These are phyloP conservation scores for Cajanus cajan DNA, from an alignment of 306 rosid genomes.

Conservation along the genomic window DNA sequence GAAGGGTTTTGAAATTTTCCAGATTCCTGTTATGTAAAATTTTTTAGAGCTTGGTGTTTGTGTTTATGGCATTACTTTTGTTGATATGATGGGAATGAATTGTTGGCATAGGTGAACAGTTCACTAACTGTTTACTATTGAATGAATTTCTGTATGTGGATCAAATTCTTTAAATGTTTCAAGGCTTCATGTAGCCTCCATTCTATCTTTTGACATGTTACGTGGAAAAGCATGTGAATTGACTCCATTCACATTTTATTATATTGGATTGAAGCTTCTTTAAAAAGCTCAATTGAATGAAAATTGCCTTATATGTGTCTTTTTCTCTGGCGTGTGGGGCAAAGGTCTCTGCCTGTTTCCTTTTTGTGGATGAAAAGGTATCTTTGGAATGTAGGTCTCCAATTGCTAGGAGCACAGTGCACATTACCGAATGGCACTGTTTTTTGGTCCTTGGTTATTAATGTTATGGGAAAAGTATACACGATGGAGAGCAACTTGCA, in stretches of 20 bases:
- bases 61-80: background rate
- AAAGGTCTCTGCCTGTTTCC: constrained; percentile 33
- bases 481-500: background rate
- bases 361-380: constrained; percentile 22
- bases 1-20: background rate
- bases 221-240: background rate
- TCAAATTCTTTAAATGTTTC: background rate
- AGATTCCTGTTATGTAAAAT: background rate
- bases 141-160: background rate
- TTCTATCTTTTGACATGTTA: background rate
- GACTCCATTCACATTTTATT: background rate
- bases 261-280: background rate
- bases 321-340: constrained; percentile 29
- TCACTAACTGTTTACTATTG: background rate
- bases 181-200: background rate
- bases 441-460: constrained; percentile 5
- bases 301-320: constrained; percentile 11
- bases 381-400: constrained; percentile 30
- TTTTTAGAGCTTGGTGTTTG: background rate
- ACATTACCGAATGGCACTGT: background rate
- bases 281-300: background rate
- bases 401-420: constrained; percentile 30
- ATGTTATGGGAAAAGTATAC: constrained; percentile 10
- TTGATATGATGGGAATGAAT: background rate
- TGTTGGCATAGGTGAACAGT: background rate